These are phyloP conservation scores for Tripterygium wilfordii DNA, from an alignment of 177 flowering plant species.

Conservation along the genomic window DNA sequence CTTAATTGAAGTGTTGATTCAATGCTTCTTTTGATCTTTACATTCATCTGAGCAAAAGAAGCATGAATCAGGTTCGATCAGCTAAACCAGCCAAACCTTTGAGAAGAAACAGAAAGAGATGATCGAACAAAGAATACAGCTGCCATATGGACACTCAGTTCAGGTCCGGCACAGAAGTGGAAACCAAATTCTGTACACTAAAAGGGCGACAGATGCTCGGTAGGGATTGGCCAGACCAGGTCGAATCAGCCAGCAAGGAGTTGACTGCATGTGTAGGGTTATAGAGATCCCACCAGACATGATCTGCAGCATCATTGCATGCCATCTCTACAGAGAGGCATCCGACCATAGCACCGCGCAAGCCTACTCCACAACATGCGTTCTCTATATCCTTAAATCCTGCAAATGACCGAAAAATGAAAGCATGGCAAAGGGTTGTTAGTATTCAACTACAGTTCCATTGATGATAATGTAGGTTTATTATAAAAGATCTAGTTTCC, in stretches of 20 bases:
- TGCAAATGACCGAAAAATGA: conserved; percentile 10
- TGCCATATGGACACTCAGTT: too few relatives aligned
- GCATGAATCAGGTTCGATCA: too few relatives aligned
- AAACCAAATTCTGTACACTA: conserved; percentile 28
- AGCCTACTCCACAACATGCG: conserved; percentile 67
- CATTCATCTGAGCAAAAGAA: too few relatives aligned
- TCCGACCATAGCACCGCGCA: conserved; percentile 40
- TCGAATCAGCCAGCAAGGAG: conserved; percentile 49
- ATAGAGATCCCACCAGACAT: conserved; percentile 78
- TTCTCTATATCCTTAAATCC: conserved; percentile 42
- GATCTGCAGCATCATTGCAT: conserved; percentile 29
- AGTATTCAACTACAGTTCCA: too few relatives aligned
- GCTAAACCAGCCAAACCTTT: too few relatives aligned
- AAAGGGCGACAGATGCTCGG: conserved; percentile 39
- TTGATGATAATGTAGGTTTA: too few relatives aligned
- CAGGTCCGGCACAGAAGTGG: too few relatives aligned
- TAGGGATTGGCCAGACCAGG: conserved; percentile 46
- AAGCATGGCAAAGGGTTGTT: background rate
- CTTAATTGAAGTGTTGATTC: too few relatives aligned
- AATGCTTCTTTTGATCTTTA: too few relatives aligned
- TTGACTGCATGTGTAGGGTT: conserved; percentile 58
- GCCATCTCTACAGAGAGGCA: conserved; percentile 42
- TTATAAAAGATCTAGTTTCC: too few relatives aligned
- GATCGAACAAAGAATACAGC: too few relatives aligned
- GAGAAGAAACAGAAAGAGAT: too few relatives aligned